Percentiles rank a stretch among this genome's conserved stretches.
phyloP scores from a whole-genome alignment of 352 stramenopile genomes.

The Plasmopara muralis region DNA sequence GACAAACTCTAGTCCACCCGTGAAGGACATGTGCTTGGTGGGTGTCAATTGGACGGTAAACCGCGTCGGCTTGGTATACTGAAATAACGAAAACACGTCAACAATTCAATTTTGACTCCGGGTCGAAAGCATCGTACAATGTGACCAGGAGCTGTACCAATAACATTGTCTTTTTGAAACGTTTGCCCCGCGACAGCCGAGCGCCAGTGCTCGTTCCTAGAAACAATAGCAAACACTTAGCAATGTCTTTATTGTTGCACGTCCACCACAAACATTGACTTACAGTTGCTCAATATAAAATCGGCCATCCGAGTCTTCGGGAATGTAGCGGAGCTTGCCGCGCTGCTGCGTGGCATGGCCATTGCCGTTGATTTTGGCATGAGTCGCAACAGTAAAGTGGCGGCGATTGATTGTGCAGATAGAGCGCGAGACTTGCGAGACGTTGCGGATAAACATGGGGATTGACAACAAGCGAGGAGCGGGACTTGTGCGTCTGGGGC shows the following conservation, averaged over 20 bases:
- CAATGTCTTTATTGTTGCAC: too few relatives aligned
- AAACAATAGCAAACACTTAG: too few relatives aligned
- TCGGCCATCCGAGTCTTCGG: constrained; percentile 47
- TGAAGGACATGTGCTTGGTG: constrained; percentile 79
- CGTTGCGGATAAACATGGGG: constrained; percentile 30
- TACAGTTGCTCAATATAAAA: constrained; percentile 71
- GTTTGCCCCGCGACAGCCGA: constrained; percentile 62
- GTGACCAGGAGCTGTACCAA: constrained; percentile 60
- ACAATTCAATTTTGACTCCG: background rate
- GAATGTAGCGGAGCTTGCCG: constrained; percentile 46
- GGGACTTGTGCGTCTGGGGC: too few relatives aligned
- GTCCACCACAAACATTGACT: background rate
- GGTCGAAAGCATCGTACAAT: constrained; percentile 37
- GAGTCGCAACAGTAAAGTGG: constrained; percentile 31
- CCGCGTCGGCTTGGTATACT: constrained; percentile 53
- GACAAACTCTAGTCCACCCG: constrained; percentile 78
- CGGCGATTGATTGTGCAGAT: constrained; percentile 25
- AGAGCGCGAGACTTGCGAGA: constrained; percentile 18
- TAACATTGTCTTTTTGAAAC: constrained; percentile 55
- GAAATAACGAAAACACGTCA: constrained; percentile 8
- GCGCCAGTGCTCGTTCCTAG: constrained; percentile 60
- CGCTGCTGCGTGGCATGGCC: constrained; percentile 18
- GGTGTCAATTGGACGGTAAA: constrained; percentile 80
- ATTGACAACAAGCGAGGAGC: too few relatives aligned
- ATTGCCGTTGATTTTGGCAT: constrained; percentile 17